Evolutionary conservation across 1,284 basidiomycete genomes (phyloP), one percentile per base, ranked within the genome.

Genomic region (Ganoderma sinense): DNA sequence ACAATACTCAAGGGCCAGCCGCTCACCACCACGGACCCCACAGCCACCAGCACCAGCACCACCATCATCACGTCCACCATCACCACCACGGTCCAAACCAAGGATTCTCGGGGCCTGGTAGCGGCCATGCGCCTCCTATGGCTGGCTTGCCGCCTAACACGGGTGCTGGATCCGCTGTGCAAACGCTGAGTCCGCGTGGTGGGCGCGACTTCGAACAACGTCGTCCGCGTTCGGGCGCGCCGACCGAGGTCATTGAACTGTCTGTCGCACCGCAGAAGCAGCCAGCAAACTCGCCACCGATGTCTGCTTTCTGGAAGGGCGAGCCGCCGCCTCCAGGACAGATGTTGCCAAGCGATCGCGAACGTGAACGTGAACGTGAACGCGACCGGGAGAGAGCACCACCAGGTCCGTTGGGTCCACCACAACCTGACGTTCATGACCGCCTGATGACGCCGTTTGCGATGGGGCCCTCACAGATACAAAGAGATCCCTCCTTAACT

Each of bases 221-320:
- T 8, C 79, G 81, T 29, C 76, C 81, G 8, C 80, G 74, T 31
- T 76, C 78, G 10, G 76, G 80, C 51, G 72, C 78, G 7, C 84
- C 84, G 4, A 84, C 85, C 1, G 88, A 89, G 68, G 76, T 87
- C 59, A 86, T 88, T 60, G 87, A 84, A 55, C 78, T 87, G 2
- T 79, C 84, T 3, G 82, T 84, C 3, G 77, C 81, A 7, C 40
- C 64, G 2, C 67, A 69, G 60, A 78, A 74, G 60, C 71, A 70
- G 20, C 39, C 62, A 7, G 29, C 58, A 2, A 61, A 75, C 10
- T 76, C 75, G 29, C 76, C 76, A 14, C 67, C 62, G 13, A 72
- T 75, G 67, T 68, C 71, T 5, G 62, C 73, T 1, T 72, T 69
- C 41, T 75, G 78, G 74, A 78, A 75, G 55, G 71, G 71, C 4